Conservation (phyloP, 75 land plant genomes). For the Pinus taeda region DNA sequence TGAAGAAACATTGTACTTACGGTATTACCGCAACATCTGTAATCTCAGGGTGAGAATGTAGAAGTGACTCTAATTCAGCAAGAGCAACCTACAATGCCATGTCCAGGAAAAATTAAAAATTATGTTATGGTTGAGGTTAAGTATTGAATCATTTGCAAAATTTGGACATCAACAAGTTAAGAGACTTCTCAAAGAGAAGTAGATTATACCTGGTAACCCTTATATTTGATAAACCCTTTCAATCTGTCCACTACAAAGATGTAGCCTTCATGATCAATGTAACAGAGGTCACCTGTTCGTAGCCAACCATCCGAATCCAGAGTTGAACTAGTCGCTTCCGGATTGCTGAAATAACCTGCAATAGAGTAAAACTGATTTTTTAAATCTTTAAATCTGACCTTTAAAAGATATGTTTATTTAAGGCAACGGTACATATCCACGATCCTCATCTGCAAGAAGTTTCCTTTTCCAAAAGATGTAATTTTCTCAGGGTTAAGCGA, state of each 20-base stretch:
- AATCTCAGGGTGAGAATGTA: conserved; percentile 58
- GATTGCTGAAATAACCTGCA: conserved; percentile 69
- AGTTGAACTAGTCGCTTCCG: conserved; percentile 61
- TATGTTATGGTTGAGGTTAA: too few relatives aligned
- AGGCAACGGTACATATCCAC: too few relatives aligned
- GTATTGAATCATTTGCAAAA: too few relatives aligned
- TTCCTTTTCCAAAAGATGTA: too few relatives aligned
- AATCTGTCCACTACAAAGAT: conserved; percentile 79
- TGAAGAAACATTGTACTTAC: conserved; percentile 27
- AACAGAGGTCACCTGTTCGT: conserved; percentile 81
- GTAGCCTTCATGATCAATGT: conserved; percentile 77
- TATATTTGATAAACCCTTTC: conserved; percentile 94
- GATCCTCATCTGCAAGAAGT: too few relatives aligned
- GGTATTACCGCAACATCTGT: conserved; percentile 76
- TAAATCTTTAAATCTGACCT: too few relatives aligned
- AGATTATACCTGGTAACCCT: conserved; percentile 66
- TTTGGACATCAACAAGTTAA: too few relatives aligned
- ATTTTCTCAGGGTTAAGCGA: too few relatives aligned
- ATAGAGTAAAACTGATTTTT: not conserved
- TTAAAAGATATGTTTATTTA: too few relatives aligned
- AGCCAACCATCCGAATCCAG: conserved; percentile 77
- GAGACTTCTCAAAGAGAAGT: too few relatives aligned
- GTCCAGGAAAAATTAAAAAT: not conserved
- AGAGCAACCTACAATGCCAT: conserved; percentile 51
- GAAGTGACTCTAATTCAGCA: conserved; percentile 67